Percentiles rank a stretch among this genome's conserved stretches.
Conservation (phyloP, 805 yeast genomes). For the Nakazawaea pomicola region DNA sequence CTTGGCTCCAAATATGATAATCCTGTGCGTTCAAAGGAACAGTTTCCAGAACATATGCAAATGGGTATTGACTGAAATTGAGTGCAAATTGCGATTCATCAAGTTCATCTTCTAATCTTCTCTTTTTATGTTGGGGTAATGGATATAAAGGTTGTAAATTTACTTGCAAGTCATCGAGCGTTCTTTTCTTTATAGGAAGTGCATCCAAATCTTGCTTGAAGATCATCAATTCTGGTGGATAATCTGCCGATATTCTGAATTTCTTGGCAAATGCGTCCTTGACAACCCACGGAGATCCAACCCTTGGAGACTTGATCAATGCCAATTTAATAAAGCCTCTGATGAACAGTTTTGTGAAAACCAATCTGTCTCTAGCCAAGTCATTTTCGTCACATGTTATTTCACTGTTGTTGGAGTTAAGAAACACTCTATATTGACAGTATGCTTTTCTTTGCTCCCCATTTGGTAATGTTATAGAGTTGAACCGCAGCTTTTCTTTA, state of each 20-base stretch:
- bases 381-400: constrained; percentile 68
- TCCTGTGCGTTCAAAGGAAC: constrained; percentile 33
- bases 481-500: constrained; percentile 81
- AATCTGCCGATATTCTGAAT: constrained; percentile 59
- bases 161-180: constrained; percentile 6
- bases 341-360: constrained; percentile 85
- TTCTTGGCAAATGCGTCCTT: constrained; percentile 67
- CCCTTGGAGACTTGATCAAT: constrained; percentile 69
- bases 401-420: constrained; percentile 41
- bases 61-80: constrained; percentile 10
- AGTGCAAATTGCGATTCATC: constrained; percentile 10
- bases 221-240: constrained; percentile 45
- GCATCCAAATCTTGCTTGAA: constrained; percentile 20
- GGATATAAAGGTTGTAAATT: constrained; percentile 12
- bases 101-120: constrained; percentile 13
- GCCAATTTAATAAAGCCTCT: constrained; percentile 83
- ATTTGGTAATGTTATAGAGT: constrained; percentile 35
- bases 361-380: constrained; percentile 75
- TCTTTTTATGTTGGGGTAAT: constrained; percentile 9
- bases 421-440: constrained; percentile 66
- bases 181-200: constrained; percentile 10
- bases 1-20: constrained; percentile 38
- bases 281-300: constrained; percentile 96
- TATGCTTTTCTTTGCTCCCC: constrained; percentile 36
- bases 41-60: constrained; percentile 29